Percentiles rank a stretch among this genome's conserved stretches.
These are phyloP conservation scores for Selaginella moellendorffii DNA, from an alignment of 75 land plant genomes.

Conservation along the genomic window DNA sequence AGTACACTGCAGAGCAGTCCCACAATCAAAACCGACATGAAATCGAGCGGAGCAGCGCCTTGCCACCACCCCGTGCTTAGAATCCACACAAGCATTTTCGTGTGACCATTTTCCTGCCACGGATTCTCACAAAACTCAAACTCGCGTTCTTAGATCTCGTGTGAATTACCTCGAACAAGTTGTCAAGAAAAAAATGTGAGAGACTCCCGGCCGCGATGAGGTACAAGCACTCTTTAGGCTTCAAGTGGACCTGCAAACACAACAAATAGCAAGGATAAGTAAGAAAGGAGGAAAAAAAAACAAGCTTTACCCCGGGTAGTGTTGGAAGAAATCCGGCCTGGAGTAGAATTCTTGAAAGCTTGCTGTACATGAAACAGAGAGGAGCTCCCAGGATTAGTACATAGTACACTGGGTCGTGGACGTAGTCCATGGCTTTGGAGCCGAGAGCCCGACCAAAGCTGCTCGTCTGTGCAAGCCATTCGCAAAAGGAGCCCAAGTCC, in stretches of 20 bases:
- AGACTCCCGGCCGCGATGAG: slow-evolving; percentile 52
- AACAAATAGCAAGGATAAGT: too few relatives aligned
- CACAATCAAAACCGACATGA: slow-evolving; percentile 40
- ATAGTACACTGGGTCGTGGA: slow-evolving; percentile 55
- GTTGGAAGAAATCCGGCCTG: slow-evolving; percentile 35
- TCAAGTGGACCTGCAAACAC: slow-evolving; percentile 35
- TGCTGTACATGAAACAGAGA: slow-evolving; percentile 35
- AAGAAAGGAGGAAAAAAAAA: too few relatives aligned
- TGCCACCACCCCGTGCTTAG: slow-evolving; percentile 71
- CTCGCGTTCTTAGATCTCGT: too few relatives aligned
- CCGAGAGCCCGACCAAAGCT: slow-evolving; percentile 15
- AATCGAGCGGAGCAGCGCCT: slow-evolving; percentile 36
- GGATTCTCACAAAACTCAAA: too few relatives aligned
- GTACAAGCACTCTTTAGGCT: slow-evolving; percentile 35
- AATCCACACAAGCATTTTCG: slow-evolving; percentile 45
- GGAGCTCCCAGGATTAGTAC: slow-evolving; percentile 45
- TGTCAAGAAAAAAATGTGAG: slow-evolving; percentile 66
- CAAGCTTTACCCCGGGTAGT: slow-evolving; percentile 40
- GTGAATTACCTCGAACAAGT: slow-evolving; percentile 54
- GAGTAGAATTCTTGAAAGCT: slow-evolving; percentile 31
- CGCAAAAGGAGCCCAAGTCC: slow-evolving; percentile 61
- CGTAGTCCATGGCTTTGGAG: slow-evolving; percentile 25
- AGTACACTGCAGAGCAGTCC: slow-evolving; percentile 40
- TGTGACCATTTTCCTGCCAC: slow-evolving; percentile 73
- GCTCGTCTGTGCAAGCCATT: slow-evolving; percentile 37